A percentile compares a stretch with the other conserved stretches of the same genome.
phyloP scores from a whole-genome alignment of 164 flowering plant species.

The Vitis riparia region DNA sequence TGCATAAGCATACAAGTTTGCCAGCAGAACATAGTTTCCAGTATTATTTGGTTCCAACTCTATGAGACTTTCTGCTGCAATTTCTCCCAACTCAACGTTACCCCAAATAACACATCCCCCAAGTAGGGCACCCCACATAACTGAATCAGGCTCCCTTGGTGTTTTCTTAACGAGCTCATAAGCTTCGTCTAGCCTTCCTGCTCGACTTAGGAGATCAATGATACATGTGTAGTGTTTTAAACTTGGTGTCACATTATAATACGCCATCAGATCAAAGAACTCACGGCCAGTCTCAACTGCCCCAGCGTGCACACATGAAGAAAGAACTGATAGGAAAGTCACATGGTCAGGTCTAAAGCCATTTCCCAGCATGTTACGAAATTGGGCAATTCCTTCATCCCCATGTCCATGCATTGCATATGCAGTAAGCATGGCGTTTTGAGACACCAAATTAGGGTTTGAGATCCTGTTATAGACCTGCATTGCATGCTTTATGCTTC shows the following conservation, averaged over 20 bases:
- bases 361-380: conserved; percentile 41
- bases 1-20: conserved; percentile 61
- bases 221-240: conserved; percentile 70
- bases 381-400: conserved; percentile 57
- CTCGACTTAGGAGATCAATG: conserved; percentile 69
- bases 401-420: conserved; percentile 72
- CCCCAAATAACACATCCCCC: conserved; percentile 55
- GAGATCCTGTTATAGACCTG: conserved; percentile 37
- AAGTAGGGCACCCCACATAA: conserved; percentile 66
- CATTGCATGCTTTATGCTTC: conserved; percentile 41
- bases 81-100: conserved; percentile 51
- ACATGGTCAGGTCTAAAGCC: conserved; percentile 58
- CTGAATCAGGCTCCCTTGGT: conserved; percentile 51
- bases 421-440: conserved; percentile 73
- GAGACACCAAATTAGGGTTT: conserved; percentile 50
- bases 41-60: conserved; percentile 53
- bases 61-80: conserved; percentile 52
- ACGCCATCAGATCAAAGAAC: conserved; percentile 49
- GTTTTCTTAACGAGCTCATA: conserved; percentile 36
- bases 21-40: conserved; percentile 53
- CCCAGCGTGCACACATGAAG: conserved; percentile 70
- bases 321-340: conserved; percentile 64
- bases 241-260: conserved; percentile 41
- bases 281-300: conserved; percentile 40
- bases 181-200: conserved; percentile 53